Base-by-base conservation (phyloP, 139 green algal species). In the Zygnema cylindricum region DNA sequence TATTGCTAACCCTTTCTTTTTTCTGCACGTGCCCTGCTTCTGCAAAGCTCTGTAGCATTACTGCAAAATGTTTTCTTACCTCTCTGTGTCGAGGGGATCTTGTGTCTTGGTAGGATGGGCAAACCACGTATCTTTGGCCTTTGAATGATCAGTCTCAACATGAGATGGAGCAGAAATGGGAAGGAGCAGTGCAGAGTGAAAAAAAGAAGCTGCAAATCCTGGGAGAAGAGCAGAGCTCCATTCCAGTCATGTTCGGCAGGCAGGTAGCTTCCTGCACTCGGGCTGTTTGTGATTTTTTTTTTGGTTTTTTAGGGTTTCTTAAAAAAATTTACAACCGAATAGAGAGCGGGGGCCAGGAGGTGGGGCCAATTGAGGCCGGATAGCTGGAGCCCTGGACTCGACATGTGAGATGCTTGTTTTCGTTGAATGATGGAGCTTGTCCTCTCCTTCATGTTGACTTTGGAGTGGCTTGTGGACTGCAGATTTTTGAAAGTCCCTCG, bases 161-260 rank as follows among this genome's bases (percentile, higher is more conserved):
- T 32, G n/a, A 83, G 76, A 7, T 49, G 11, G 32, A 69, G 32
- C 69, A 55, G 76, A 41, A 25, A 63, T 63, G 76, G 76, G 33
- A 83, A 16, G 30, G 7, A 32, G 30, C 55, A 54, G 54, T 36
- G 43, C 49, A 63, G 49, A 63, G 7, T 55, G 71, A 79, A 11
- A 49, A 1, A 36, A n/a, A 21, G 75, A 43, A 49, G 3, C n/a
- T n/a, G 75, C 1, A 49, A n/a, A 39, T 25, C 42, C 30, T 39
- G 30, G 75, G 41, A n/a, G 75, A 82, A 1, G 0, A 54, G 76
- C 55, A 36, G 16, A 7, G 71, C 71, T 38, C 40, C 76, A 79
- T 90, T 85, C 57, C 85, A 2, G 76, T 90, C 76, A 90, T 90
- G 75, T 90, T 90, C 85, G 85, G 85, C 83, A 39, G 85, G 76